phyloP scores from a whole-genome alignment of 2,329 filamentous ascomycete genomes.

The Fusarium brachygibbosum region DNA sequence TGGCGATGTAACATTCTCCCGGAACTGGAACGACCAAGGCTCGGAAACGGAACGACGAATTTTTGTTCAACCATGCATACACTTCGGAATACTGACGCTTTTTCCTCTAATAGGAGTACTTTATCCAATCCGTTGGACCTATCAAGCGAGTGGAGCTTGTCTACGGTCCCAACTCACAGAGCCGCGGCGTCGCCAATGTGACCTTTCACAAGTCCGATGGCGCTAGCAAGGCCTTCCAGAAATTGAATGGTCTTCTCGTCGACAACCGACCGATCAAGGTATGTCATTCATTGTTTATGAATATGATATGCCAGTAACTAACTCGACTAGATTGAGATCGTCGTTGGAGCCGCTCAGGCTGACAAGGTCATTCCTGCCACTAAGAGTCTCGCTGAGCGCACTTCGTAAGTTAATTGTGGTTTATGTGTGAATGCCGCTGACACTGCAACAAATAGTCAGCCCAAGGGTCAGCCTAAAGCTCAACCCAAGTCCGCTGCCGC shows the following conservation, averaged over 20 bases:
- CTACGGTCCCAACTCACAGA: conserved; percentile 92
- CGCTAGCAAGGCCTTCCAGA: conserved; percentile 85
- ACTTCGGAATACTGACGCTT: conserved; percentile 74
- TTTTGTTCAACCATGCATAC: conserved; percentile 44
- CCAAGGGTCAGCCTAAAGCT: conserved; percentile 44
- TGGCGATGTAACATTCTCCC: conserved; percentile 45
- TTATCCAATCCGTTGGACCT: conserved; percentile 85
- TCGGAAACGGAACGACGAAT: conserved; percentile 51
- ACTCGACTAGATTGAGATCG: conserved; percentile 81
- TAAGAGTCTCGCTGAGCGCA: conserved; percentile 84
- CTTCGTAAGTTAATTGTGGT: conserved; percentile 68
- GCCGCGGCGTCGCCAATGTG: conserved; percentile 92
- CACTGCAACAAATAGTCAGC: conserved; percentile 48
- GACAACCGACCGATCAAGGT: conserved; percentile 94
- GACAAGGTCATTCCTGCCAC: conserved; percentile 75
- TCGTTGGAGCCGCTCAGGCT: conserved; percentile 82
- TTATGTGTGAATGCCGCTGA: conserved; percentile 23
- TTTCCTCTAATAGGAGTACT: conserved; percentile 89
- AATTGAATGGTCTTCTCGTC: conserved; percentile 89
- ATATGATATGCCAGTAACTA: conserved; percentile 31
- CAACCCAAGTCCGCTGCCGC: conserved; percentile 86
- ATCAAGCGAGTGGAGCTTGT: conserved; percentile 93
- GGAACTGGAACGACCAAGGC: conserved; percentile 52
- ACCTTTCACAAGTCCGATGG: conserved; percentile 85
- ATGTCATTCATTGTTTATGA: not conserved